Base-by-base conservation (phyloP, 192 early-diverging fungal genomes). In the Coemansia sp. region DNA sequence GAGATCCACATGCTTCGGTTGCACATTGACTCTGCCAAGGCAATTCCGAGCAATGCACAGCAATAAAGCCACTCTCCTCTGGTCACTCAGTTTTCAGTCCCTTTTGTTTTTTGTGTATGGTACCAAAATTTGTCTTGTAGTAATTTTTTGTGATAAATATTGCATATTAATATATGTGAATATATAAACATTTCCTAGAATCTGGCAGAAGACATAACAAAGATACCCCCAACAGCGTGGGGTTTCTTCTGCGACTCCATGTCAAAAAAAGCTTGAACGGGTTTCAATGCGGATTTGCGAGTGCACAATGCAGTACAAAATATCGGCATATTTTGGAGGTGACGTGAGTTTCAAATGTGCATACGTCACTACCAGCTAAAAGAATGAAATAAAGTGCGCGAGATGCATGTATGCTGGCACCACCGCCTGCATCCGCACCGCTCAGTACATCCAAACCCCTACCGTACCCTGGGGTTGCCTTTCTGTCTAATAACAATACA, bases 1-100 rank as follows among this genome's bases (percentile, higher is more conserved):
- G 75, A 78, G 50, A 71, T 78, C 58, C 69, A 57, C 19, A 68
- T 71, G 65, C 65, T 78, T 16, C 61, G 69, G 6, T 38, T 54
- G 18, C 65, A 68, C 49, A 56, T 78, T 29, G 62, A 65, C 31
- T 22, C 62, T 12, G n/a, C 57, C 52, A 69, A 60, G 55, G 29
- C 60, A 3, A 27, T 54, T 24, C 33, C 53, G 21, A 23, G 53
- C 33, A 54, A 38, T 16, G 23, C 21, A 23, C 8, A 31, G 14
- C 53, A 54, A 40, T 54, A 54, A 27, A 29, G 31, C 53, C 19
- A 22, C 51, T 9, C 7, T 52, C 31, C 16, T 52, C 19, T 52
- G 16, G 50, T 14, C 29, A 31, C n/a, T 50, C 48, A 49, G 27
- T 14, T 14, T 28, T 50, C n/a, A 38, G 0, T 14, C 16, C 28